Conservation (phyloP, 257 asterid species). For the Linaria vulgaris region DNA sequence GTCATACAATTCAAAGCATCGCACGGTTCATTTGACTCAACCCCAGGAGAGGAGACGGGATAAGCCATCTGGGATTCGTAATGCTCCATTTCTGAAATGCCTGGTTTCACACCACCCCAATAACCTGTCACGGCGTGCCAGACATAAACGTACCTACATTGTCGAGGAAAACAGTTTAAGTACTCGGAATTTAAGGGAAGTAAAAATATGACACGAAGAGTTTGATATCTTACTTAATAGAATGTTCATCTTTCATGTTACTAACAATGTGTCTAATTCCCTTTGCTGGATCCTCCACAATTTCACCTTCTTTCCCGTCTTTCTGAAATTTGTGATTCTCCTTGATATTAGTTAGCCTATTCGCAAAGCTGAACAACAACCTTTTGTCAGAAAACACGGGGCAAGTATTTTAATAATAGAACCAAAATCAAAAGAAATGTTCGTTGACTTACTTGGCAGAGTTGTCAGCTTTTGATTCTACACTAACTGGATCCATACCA, state of each 20-base stretch:
- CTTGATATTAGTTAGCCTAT: slow-evolving; percentile 68
- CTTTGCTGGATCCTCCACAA: slow-evolving; percentile 65
- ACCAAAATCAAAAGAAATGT: not conserved
- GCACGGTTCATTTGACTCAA: slow-evolving; percentile 61
- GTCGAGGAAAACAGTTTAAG: not conserved
- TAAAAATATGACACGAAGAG: slow-evolving; percentile 1
- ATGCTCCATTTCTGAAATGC: slow-evolving; percentile 57
- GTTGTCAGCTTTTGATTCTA: slow-evolving; percentile 58
- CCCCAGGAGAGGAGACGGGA: slow-evolving; percentile 77
- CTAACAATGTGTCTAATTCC: slow-evolving; percentile 69
- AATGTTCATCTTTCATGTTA: slow-evolving; percentile 59
- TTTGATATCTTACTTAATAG: slow-evolving; percentile 49
- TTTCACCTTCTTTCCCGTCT: slow-evolving; percentile 68
- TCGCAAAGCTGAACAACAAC: slow-evolving; percentile 65
- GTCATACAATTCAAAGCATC: slow-evolving; percentile 57
- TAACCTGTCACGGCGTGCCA: slow-evolving; percentile 94
- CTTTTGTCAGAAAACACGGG: not conserved
- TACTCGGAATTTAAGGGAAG: not conserved
- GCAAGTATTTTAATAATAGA: not conserved
- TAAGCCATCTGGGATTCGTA: slow-evolving; percentile 67
- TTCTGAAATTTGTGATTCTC: slow-evolving; percentile 90
- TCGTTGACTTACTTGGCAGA: slow-evolving; percentile 67
- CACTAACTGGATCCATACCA: slow-evolving; percentile 68
- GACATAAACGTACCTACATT: slow-evolving; percentile 59
- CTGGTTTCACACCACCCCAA: slow-evolving; percentile 89